These are phyloP conservation scores for Exserohilum rostratum DNA, from an alignment of 2,329 filamentous ascomycete genomes.

Conservation along the genomic window DNA sequence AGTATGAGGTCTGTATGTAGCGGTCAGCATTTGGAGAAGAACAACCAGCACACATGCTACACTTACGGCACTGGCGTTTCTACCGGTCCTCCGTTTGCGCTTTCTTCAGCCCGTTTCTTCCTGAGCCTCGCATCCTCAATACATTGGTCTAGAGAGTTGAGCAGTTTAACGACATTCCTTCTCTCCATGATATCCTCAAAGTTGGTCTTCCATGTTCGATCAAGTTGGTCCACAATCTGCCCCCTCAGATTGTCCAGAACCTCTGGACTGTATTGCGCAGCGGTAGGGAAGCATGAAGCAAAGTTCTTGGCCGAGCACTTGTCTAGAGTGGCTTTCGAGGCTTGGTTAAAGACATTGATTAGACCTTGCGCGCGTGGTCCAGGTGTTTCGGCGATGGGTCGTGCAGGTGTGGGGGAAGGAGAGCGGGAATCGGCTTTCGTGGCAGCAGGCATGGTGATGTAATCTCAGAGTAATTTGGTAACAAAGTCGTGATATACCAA, in stretches of 20 bases:
- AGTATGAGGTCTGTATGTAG: constrained; percentile 59
- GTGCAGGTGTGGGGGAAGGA: constrained; percentile 59
- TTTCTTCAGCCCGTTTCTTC: constrained; percentile 52
- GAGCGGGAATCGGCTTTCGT: constrained; percentile 44
- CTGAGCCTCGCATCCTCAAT: constrained; percentile 64
- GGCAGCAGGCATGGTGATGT: constrained; percentile 37
- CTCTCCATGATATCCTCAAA: constrained; percentile 66
- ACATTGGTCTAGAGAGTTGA: constrained; percentile 67
- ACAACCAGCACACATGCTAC: neutral
- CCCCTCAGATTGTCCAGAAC: constrained; percentile 63
- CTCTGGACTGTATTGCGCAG: constrained; percentile 62
- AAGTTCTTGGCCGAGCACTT: constrained; percentile 68
- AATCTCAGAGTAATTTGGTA: neutral
- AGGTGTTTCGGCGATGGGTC: constrained; percentile 60
- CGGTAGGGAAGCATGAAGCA: constrained; percentile 67
- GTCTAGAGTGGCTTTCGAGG: constrained; percentile 64
- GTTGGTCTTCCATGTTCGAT: constrained; percentile 62
- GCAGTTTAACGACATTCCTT: constrained; percentile 60
- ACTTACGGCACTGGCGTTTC: constrained; percentile 56
- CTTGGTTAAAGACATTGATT: constrained; percentile 65
- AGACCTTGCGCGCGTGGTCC: constrained; percentile 66
- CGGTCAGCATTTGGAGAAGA: neutral
- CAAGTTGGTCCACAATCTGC: constrained; percentile 64
- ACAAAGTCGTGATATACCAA: neutral
- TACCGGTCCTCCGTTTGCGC: constrained; percentile 45